Base-by-base conservation (phyloP, 371 early-diverging fungal genomes). In the Mortierella polycephala region DNA sequence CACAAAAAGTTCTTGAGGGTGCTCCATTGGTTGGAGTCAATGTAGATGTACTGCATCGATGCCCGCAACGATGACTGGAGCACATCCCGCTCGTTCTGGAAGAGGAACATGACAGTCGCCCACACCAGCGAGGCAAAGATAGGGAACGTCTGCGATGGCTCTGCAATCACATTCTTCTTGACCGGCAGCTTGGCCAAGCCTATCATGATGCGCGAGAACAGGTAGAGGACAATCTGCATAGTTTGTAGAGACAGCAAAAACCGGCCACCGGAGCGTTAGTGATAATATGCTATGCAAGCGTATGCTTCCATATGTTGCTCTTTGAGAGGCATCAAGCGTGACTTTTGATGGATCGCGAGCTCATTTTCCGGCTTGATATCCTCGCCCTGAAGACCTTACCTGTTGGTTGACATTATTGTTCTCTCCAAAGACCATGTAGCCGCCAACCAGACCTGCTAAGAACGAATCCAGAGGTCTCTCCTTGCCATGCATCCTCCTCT, bases 41-140 rank as follows among this genome's bases (percentile, higher is more conserved):
- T 83, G 82, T 96, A 96, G 46, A 96, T 88, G 74, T 97, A 97
- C 70, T 94, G 93, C 99, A 98, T 98, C 20, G 96, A 96, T 44
- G 94, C 88, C 83, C 93, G 93, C 60, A 98, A 87, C 16, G 96
- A 95, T 40, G 94, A 90, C 81, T 98, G 98, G 58, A 98, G 89
- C n/a, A 91, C 89, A 64, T 93, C 91, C 57, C 91, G 89, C 76
- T 98, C 93, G 71, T 95, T 90, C 64, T 93, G 85, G 89, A 98
- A 98, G 57, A 97, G 85, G 89, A 92, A 93, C 99, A 98, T 98
- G 47, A 98, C 98, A 52, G 89, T 75, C 7, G 98, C 99, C 99
- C 99, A 98, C 42, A 92, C 89, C n/a, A 97, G 74, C 23, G 98
- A 95, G 23, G 98, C 96, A 83, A 97, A 97, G 14, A 96, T 79